Evolutionary conservation across 768 basidiomycete species (phyloP).

Genomic region (Pleurotus citrinopileatus): DNA sequence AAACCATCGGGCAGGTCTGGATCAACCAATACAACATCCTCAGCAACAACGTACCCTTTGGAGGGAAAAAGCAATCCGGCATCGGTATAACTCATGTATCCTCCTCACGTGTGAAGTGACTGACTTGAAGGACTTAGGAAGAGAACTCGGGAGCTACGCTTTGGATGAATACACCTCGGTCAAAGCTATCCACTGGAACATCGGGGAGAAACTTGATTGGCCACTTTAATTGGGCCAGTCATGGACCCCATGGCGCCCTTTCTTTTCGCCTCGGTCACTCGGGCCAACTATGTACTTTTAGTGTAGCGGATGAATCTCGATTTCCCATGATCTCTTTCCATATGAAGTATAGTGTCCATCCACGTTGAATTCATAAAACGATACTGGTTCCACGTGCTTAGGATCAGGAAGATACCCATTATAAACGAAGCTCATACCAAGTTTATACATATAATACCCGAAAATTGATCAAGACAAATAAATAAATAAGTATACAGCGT

Average conservation of each 20-base stretch:
- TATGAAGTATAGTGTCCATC: too few species aligned
- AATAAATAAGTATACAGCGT: not conserved
- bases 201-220: conserved; percentile 78
- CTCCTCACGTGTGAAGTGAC: not conserved
- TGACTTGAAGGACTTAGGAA: conserved; percentile 44
- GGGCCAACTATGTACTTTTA: not conserved
- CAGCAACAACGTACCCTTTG: conserved; percentile 90
- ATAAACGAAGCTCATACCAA: too few species aligned
- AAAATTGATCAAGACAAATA: not conserved
- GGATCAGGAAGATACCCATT: too few species aligned
- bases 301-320: too few species aligned
- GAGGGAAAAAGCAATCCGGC: conserved; percentile 92
- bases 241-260: too few species aligned
- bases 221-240: conserved; percentile 46
- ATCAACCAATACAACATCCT: conserved; percentile 87
- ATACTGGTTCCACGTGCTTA: too few species aligned
- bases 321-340: too few species aligned
- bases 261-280: too few species aligned
- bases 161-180: conserved; percentile 82
- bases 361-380: too few species aligned
- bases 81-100: conserved; percentile 49
- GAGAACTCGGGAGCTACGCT: conserved; percentile 85
- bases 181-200: conserved; percentile 87
- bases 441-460: too few species aligned
- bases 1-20: conserved; percentile 60